Percentiles rank a stretch among this genome's conserved stretches.
phyloP scores from a whole-genome alignment of 1,139 yeast species.

The Candida sp. region DNA sequence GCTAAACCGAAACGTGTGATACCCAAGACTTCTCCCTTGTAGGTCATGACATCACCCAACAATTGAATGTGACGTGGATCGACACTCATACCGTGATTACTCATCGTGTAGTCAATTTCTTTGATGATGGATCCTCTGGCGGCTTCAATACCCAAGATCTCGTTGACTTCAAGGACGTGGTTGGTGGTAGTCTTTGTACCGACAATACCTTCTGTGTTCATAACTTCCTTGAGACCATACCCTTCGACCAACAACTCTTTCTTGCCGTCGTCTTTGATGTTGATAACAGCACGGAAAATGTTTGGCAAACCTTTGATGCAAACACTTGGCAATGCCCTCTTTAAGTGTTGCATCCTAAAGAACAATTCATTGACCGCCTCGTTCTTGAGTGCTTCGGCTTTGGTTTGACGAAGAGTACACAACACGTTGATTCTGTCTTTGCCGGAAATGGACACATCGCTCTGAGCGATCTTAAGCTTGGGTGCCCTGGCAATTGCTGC shows the following conservation, averaged over 20 bases:
- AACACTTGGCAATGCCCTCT: slow-evolving; percentile 83
- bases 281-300: slow-evolving; percentile 95
- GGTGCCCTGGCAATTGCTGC: slow-evolving; percentile 85
- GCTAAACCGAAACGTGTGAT: slow-evolving; percentile 98
- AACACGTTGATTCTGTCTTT: slow-evolving; percentile 76
- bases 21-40: slow-evolving; percentile 98
- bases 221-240: slow-evolving; percentile 93
- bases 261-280: slow-evolving; percentile 85
- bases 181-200: slow-evolving; percentile 90
- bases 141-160: slow-evolving; percentile 97
- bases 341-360: slow-evolving; percentile 88
- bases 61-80: slow-evolving; percentile 99
- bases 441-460: slow-evolving; percentile 75
- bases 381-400: slow-evolving; percentile 38
- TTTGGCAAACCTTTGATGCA: slow-evolving; percentile 94
- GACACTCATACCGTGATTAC: slow-evolving; percentile 99
- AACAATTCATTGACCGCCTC: slow-evolving; percentile 58
- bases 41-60: slow-evolving; percentile 98
- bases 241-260: slow-evolving; percentile 97
- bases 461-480: slow-evolving; percentile 78
- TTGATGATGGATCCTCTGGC: slow-evolving; percentile 92
- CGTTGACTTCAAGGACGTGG: slow-evolving; percentile 88
- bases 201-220: slow-evolving; percentile 97
- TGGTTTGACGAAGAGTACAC: slow-evolving; percentile 61
- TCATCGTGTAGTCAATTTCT: slow-evolving; percentile 98